Evolutionary conservation across 2,329 filamentous ascomycete genomes (phyloP).

Genomic region (Raffaelea arxii): DNA sequence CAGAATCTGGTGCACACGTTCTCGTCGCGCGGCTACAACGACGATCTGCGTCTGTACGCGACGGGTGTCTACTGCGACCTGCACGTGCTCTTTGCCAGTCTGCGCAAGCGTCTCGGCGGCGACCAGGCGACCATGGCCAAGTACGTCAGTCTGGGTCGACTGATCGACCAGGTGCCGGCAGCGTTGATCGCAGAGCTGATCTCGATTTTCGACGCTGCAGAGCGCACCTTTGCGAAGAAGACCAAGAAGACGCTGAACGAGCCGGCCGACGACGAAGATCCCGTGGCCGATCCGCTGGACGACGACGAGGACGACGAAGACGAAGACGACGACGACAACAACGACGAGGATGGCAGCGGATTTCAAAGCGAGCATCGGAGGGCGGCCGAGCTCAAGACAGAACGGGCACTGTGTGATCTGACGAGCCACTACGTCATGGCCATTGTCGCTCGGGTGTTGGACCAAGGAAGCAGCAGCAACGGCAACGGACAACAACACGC

Average conservation of each 20-base stretch:
- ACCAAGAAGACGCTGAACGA: slow-evolving; percentile 52
- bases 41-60: slow-evolving; percentile 68
- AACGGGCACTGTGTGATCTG: slow-evolving; percentile 78
- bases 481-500: too few relatives aligned
- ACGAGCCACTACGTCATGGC: slow-evolving; percentile 77
- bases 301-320: slow-evolving; percentile 50
- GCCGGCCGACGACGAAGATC: slow-evolving; percentile 63
- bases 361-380: slow-evolving; percentile 48
- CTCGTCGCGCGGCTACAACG: slow-evolving; percentile 58
- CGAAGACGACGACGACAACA: slow-evolving; percentile 55
- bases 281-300: slow-evolving; percentile 53
- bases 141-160: slow-evolving; percentile 44
- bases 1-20: slow-evolving; percentile 58
- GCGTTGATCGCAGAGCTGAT: slow-evolving; percentile 58
- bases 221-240: slow-evolving; percentile 68
- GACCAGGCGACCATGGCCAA: slow-evolving; percentile 33
- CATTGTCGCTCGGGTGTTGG: slow-evolving; percentile 65
- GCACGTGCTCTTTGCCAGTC: slow-evolving; percentile 66
- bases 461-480: slow-evolving; percentile 48
- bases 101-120: slow-evolving; percentile 47
- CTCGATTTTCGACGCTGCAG: slow-evolving; percentile 66
- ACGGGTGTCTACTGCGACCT: slow-evolving; percentile 73
- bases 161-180: slow-evolving; percentile 60
- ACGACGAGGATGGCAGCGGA: slow-evolving; percentile 44
- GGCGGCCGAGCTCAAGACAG: slow-evolving; percentile 62